phyloP scores from a whole-genome alignment of 768 basidiomycete genomes.

The Termitomyces eurrhizus region DNA sequence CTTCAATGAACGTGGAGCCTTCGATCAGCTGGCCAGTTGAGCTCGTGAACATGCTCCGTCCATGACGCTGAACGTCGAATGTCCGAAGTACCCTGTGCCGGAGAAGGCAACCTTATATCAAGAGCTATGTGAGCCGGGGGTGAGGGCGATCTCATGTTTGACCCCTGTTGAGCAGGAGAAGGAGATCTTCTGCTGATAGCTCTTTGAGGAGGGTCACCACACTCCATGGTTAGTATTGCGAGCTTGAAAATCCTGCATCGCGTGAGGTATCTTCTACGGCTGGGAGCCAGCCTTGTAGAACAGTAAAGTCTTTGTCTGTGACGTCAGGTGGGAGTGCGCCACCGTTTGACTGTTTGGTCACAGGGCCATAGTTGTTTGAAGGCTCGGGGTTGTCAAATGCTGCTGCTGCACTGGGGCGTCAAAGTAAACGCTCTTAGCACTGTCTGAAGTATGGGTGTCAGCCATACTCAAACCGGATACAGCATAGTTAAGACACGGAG shows the following conservation, averaged over 20 bases:
- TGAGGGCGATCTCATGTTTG: neutral
- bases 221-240: neutral
- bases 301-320: neutral
- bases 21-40: conserved; percentile 27
- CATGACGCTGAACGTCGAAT: conserved; percentile 18
- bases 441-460: conserved; percentile 21
- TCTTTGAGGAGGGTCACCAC: neutral
- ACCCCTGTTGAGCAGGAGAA: neutral
- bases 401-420: conserved; percentile 34
- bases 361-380: neutral
- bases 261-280: conserved; percentile 9
- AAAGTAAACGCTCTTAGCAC: conserved; percentile 37
- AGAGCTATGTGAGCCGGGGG: neutral
- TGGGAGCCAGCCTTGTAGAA: conserved; percentile 15
- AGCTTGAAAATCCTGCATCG: neutral
- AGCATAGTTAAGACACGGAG: conserved; percentile 1
- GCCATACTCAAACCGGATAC: conserved; percentile 9
- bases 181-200: neutral
- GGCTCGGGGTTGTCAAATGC: neutral
- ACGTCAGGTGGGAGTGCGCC: conserved; percentile 1
- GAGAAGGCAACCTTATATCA: neutral
- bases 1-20: conserved; percentile 46
- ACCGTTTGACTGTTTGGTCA: neutral
- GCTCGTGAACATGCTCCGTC: conserved; percentile 31
- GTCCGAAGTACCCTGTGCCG: neutral